Conservation (phyloP, 371 early-diverging fungal species). For the Mortierella sp. region DNA sequence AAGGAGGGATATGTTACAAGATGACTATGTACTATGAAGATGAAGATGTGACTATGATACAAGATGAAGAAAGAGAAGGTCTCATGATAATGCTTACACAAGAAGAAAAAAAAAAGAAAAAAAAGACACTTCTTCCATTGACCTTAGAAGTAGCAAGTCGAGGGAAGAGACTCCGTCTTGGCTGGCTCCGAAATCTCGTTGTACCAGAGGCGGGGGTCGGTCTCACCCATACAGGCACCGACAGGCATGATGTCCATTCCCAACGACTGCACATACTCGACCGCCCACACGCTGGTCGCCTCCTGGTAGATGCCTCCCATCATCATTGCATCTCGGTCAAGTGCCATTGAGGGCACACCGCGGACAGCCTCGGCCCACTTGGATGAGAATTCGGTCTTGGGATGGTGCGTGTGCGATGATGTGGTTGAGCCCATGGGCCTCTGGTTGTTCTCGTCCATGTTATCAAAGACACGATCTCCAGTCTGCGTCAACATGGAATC, state of each 20-base stretch:
- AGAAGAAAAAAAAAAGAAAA: not conserved
- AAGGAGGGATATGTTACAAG: constrained; percentile 10
- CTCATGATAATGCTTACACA: not conserved
- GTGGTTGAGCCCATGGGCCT: not conserved
- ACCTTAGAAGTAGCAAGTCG: constrained; percentile 21
- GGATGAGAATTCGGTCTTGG: constrained; percentile 12
- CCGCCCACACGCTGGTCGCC: constrained; percentile 47
- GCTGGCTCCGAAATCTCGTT: constrained; percentile 45
- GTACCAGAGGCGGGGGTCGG: constrained; percentile 51
- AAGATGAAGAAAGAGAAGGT: not conserved
- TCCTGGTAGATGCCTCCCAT: constrained; percentile 49
- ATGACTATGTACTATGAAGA: not conserved
- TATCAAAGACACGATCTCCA: not conserved
- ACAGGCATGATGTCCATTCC: constrained; percentile 47
- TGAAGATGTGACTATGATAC: constrained; percentile 4
- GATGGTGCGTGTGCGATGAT: not conserved
- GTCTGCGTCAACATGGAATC: not conserved
- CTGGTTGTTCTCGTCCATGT: not conserved
- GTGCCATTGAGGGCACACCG: constrained; percentile 26
- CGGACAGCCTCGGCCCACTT: constrained; percentile 54
- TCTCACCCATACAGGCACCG: constrained; percentile 40
- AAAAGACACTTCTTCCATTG: no score
- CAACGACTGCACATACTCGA: constrained; percentile 48
- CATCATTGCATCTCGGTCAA: constrained; percentile 44
- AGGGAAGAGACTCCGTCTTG: constrained; percentile 17